Evolutionary conservation across 768 basidiomycete species (phyloP).

Genomic region (Ephemerocybe angulata): DNA sequence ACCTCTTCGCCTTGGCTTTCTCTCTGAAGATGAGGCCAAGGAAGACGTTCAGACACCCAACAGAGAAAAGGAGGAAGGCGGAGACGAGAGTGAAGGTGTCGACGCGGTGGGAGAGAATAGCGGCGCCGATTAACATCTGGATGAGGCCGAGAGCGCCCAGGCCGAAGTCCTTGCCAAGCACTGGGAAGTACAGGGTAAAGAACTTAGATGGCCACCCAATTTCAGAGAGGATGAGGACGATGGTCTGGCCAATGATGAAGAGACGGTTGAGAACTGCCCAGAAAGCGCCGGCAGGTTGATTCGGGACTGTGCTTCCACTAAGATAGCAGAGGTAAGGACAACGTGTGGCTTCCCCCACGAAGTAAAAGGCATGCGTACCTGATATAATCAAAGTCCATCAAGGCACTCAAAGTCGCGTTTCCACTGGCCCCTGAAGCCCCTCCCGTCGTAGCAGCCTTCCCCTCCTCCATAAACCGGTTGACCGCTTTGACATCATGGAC

Average conservation of each 20-base stretch:
- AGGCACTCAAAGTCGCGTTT: slow-evolving; percentile 26
- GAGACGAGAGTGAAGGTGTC: slow-evolving; percentile 83
- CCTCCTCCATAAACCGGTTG: slow-evolving; percentile 53
- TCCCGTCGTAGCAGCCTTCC: slow-evolving; percentile 25
- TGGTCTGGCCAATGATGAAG: slow-evolving; percentile 80
- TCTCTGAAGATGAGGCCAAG: slow-evolving; percentile 79
- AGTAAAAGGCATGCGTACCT: slow-evolving; percentile 40
- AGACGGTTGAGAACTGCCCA: slow-evolving; percentile 89
- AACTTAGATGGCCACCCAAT: slow-evolving; percentile 74
- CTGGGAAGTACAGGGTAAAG: slow-evolving; percentile 83
- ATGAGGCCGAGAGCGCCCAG: slow-evolving; percentile 84
- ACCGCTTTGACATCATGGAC: slow-evolving; percentile 74
- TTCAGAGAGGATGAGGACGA: slow-evolving; percentile 81
- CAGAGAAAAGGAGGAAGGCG: slow-evolving; percentile 78
- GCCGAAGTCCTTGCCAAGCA: slow-evolving; percentile 80
- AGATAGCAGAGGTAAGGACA: not conserved
- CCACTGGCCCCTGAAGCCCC: slow-evolving; percentile 22
- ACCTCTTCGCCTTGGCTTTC: slow-evolving; percentile 59
- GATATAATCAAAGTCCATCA: slow-evolving; percentile 72
- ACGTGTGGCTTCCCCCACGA: not conserved
- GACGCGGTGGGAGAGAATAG: slow-evolving; percentile 73
- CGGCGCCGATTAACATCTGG: slow-evolving; percentile 73
- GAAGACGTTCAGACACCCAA: slow-evolving; percentile 81
- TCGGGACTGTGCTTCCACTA: slow-evolving; percentile 80
- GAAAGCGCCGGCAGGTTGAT: slow-evolving; percentile 86